Evolutionary conservation across 2,329 filamentous ascomycete species (phyloP), one percentile per base, ranked within the genome.

Genomic region (Camillea tinctor): DNA sequence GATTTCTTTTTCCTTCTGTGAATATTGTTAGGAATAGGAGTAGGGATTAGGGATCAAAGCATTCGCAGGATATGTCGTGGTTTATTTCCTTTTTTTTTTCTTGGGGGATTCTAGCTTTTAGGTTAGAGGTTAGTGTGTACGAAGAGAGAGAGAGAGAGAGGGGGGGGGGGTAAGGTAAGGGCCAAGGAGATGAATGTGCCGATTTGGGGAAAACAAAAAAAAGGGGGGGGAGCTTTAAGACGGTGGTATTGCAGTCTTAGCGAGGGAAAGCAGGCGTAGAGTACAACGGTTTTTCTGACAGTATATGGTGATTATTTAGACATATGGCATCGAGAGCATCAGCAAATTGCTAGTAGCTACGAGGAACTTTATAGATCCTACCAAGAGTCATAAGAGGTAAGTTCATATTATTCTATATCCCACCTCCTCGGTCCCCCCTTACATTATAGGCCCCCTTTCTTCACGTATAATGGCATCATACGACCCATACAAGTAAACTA

Each of bases 321-420:
- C 72, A 8, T 74, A 74, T 44, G 71, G 65, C 22, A 61, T 74
- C 9, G 72, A 73, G 63, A 68, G 65, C 24, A 73, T 74, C 48
- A 71, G 69, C 49, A 62, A 64, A 24, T 57, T 74, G 1, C 62
- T 74, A 15, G 60, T 73, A 1, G 71, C 65, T 9, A 74, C 72
- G 2, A 55, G 68, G 21, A 74, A 73, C 56, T 60, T 74, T 57
- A 72, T 70, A 15, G 70, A 73, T 55, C 71, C 71, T 0, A 64
- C 69, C 1, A 69, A 63, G 55, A 72, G 70, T 52, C 58, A 63
- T n/a, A 74, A 73, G 57, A 69, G 72, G 72, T 72, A 22, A 65
- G 63, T 50, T 8, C 54, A 54, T 50, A 13, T 5, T 15, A 52
- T 54, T 21, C 4, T 13, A 11, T 17, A 9, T 4, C 17, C 26